These are phyloP conservation scores for Colletotrichum noveboracense DNA, from an alignment of 2,329 filamentous ascomycete species.

Conservation along the genomic window DNA sequence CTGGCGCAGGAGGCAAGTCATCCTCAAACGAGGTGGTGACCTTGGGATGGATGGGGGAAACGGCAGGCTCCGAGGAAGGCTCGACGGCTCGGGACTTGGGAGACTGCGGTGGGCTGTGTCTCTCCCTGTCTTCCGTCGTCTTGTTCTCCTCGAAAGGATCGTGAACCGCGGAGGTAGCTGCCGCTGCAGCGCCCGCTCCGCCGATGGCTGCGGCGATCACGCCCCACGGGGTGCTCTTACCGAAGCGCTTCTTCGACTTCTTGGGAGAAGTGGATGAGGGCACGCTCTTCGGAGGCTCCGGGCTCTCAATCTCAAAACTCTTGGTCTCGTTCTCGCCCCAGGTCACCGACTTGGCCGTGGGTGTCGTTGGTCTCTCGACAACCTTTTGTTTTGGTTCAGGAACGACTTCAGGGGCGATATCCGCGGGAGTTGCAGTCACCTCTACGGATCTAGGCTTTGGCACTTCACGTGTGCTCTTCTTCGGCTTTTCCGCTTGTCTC, in stretches of 20 bases:
- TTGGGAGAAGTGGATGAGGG: conserved; percentile 29
- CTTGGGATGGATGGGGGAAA: neutral
- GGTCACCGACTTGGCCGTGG: conserved; percentile 62
- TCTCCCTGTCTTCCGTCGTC: conserved; percentile 17
- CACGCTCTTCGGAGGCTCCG: conserved; percentile 44
- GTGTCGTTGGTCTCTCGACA: conserved; percentile 45
- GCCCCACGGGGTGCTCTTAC: conserved; percentile 54
- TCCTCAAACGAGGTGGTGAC: conserved; percentile 38
- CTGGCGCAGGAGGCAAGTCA: conserved; percentile 54
- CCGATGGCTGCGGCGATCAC: conserved; percentile 56
- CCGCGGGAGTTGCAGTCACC: conserved; percentile 22
- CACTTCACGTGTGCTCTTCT: conserved; percentile 11
- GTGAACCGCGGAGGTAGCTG: conserved; percentile 28
- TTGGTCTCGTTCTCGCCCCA: conserved; percentile 72
- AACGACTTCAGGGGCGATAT: conserved; percentile 37
- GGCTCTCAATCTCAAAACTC: conserved; percentile 66
- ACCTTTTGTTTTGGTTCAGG: conserved; percentile 47
- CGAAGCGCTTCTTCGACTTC: conserved; percentile 34
- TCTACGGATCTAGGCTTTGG: neutral
- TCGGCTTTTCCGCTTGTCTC: conserved; percentile 9
- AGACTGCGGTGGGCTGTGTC: conserved; percentile 11
- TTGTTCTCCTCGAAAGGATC: conserved; percentile 17
- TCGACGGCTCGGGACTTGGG: conserved; percentile 25
- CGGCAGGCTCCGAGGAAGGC: neutral
- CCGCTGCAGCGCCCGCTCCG: conserved; percentile 40